Base-by-base conservation (phyloP, 139 green algal genomes). In the Tetraselmis striata region DNA sequence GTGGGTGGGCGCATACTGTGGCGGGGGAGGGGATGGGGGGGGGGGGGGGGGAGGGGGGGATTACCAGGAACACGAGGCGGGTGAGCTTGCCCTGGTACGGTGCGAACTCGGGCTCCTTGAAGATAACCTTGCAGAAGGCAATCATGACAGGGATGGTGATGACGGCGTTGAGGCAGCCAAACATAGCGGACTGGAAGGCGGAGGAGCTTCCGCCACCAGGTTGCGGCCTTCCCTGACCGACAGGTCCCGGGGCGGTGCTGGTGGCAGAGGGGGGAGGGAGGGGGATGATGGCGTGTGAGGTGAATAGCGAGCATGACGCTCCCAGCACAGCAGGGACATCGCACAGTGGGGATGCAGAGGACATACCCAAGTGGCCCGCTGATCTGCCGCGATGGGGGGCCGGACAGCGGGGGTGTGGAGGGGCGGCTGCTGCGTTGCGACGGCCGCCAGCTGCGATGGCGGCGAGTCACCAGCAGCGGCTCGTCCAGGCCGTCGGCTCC, bases 41-140 rank as follows among this genome's bases (percentile, higher is more conserved):
- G n/a, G n/a, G n/a, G n/a, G n/a, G n/a, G n/a, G n/a, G n/a, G n/a
- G n/a, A n/a, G 5, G 45, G 45, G 45, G 11, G 5, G 45, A 5
- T 5, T 18, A 67, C 45, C 45, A 96, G 88, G 84, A 94, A 94
- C 24, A 92, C 90, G 32, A 95, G 86, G 75, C 88, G 89, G 31
- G 85, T 89, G 59, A 95, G 83, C 31, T 83, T 80, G n/a, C 88
- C 88, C 29, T 93, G 80, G 83, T 88, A 85, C 28, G 88, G 84
- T 0, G 28, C 2, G 79, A 91, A 95, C 45, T 67, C 45, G 45
- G 45, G 45, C 45, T 67, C 45, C 45, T 67, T 67, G 45, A 67
- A 67, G 45, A 67, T 67, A 18, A 67, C 45, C 45, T 67, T 67
- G 45, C 45, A 67, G 45, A 67, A 67, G 5, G 45, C 45, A 18